phyloP scores from a whole-genome alignment of 257 asterid species.

The Cruciata laevipes region DNA sequence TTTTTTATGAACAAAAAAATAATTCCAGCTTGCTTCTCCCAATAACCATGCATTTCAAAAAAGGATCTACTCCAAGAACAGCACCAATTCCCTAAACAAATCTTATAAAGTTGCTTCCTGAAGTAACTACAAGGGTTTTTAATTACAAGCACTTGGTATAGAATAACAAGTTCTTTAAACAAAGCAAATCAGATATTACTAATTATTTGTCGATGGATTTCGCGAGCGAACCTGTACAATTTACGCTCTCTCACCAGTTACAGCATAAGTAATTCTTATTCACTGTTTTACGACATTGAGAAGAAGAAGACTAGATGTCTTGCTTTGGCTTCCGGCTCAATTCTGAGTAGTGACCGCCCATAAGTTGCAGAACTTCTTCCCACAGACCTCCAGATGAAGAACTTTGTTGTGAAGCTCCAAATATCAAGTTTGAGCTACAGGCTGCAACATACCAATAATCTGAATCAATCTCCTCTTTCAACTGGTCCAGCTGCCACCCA shows the following conservation, averaged over 20 bases:
- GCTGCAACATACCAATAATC: conserved; percentile 88
- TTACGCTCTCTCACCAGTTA: conserved; percentile 1
- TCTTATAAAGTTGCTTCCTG: neutral
- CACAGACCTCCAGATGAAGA: conserved; percentile 62
- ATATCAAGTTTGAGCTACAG: conserved; percentile 67
- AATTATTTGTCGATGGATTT: conserved; percentile 7
- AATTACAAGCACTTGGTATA: conserved; percentile 9
- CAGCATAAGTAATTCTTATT: neutral
- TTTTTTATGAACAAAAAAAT: neutral
- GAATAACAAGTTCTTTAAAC: conserved; percentile 5
- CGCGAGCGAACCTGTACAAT: conserved; percentile 21
- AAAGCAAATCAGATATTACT: neutral
- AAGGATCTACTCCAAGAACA: neutral
- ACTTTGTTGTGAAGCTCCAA: conserved; percentile 36
- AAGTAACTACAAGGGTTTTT: neutral
- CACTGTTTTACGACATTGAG: neutral
- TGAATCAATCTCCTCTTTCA: conserved; percentile 67
- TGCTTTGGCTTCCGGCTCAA: conserved; percentile 94
- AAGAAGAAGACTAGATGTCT: conserved; percentile 41
- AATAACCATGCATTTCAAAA: neutral
- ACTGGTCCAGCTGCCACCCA: conserved; percentile 90
- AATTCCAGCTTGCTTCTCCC: neutral
- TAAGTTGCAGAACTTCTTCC: conserved; percentile 84
- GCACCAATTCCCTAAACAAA: neutral
- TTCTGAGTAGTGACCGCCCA: conserved; percentile 95